phyloP scores from a whole-genome alignment of 1,284 basidiomycete genomes.

The Ceratobasidium sp. region DNA sequence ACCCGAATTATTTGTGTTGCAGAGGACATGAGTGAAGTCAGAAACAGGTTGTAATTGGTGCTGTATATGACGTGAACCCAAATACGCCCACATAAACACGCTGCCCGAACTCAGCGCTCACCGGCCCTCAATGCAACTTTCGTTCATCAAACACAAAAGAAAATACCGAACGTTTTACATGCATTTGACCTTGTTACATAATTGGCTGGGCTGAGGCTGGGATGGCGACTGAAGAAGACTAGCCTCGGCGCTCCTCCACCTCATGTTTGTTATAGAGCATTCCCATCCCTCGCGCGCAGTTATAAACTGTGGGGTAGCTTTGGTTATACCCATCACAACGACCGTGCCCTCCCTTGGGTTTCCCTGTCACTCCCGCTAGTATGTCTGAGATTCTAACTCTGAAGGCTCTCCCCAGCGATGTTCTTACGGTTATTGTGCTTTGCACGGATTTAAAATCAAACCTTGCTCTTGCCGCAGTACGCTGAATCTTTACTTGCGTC shows the following conservation, averaged over 20 bases:
- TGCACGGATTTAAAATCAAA: slow-evolving; percentile 13
- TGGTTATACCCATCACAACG: background rate
- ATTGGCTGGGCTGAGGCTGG: background rate
- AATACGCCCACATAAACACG: background rate
- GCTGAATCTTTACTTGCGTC: background rate
- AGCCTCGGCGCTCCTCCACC: slow-evolving; percentile 1
- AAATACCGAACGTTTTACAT: background rate
- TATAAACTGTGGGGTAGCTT: slow-evolving; percentile 19
- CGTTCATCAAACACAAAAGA: background rate
- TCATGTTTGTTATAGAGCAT: slow-evolving; percentile 7
- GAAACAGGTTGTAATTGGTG: slow-evolving; percentile 3
- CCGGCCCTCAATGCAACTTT: background rate
- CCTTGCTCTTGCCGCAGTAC: slow-evolving; percentile 20
- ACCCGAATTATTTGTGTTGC: slow-evolving; percentile 20
- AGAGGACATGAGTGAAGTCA: slow-evolving; percentile 13
- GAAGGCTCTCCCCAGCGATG: slow-evolving; percentile 18
- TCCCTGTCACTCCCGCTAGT: background rate
- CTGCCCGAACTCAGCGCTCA: background rate
- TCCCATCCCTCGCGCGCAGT: slow-evolving; percentile 22
- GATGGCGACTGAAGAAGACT: background rate
- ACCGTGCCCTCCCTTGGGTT: background rate
- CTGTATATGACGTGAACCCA: background rate
- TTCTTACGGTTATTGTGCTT: slow-evolving; percentile 11
- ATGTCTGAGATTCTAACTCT: slow-evolving; percentile 24
- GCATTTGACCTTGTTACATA: background rate